Evolutionary conservation across 2,329 filamentous ascomycete species (phyloP).

Genomic region (Tolypocladium pustulatum): DNA sequence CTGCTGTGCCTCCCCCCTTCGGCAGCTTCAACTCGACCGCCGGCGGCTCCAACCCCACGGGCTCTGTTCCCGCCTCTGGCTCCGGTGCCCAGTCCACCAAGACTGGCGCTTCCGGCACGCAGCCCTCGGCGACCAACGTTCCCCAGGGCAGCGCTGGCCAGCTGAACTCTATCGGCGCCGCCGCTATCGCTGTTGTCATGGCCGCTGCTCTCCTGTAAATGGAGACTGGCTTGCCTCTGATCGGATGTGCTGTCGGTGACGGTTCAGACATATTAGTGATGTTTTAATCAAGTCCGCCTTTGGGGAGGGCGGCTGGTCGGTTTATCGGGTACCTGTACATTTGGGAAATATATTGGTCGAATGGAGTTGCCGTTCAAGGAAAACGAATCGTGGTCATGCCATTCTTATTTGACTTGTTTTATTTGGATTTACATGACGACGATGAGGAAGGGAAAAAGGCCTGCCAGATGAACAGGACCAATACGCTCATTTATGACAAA

Average conservation of each 20-base stretch:
- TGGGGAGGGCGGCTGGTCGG: neutral
- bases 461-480: neutral
- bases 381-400: neutral
- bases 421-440: neutral
- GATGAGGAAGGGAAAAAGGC: neutral
- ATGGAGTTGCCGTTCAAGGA: neutral
- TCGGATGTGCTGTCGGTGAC: neutral
- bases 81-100: neutral
- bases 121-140: neutral
- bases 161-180: constrained; percentile 21
- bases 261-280: neutral
- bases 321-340: neutral
- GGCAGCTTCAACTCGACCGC: neutral
- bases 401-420: neutral
- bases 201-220: constrained; percentile 19
- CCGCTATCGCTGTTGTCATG: constrained; percentile 17
- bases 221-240: neutral
- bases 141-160: constrained; percentile 8
- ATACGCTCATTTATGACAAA: neutral
- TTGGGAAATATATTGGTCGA: neutral
- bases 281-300: neutral
- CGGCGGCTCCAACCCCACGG: neutral
- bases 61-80: neutral
- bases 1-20: constrained; percentile 4
- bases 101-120: neutral